Percentiles rank a stretch among this genome's conserved stretches.
These are phyloP conservation scores for Mycena polygramma DNA, from an alignment of 768 basidiomycete genomes.

Conservation along the genomic window DNA sequence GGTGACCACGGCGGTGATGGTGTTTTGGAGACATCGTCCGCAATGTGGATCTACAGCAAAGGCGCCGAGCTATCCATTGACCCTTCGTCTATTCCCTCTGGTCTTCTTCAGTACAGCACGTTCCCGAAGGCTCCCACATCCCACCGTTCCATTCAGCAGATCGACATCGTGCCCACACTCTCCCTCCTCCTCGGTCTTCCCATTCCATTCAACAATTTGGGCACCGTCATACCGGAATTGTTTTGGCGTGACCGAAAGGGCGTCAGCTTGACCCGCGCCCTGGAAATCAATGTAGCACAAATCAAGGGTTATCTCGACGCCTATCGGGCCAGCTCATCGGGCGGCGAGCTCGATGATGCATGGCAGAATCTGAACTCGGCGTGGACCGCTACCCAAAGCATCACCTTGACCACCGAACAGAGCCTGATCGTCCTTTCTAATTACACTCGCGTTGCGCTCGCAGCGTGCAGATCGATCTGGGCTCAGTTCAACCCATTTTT, in stretches of 20 bases:
- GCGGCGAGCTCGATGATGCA: constrained; percentile 77
- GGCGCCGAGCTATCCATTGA: constrained; percentile 60
- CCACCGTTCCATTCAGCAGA: constrained; percentile 86
- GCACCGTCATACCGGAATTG: constrained; percentile 90
- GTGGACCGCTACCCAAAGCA: constrained; percentile 55
- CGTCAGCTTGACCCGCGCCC: constrained; percentile 65
- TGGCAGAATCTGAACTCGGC: constrained; percentile 66
- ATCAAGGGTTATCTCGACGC: constrained; percentile 81
- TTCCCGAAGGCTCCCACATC: constrained; percentile 71
- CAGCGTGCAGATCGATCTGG: constrained; percentile 89
- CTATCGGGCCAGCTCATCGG: constrained; percentile 79
- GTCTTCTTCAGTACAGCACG: constrained; percentile 64
- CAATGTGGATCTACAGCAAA: constrained; percentile 95
- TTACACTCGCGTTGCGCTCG: constrained; percentile 74
- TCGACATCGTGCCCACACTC: constrained; percentile 91
- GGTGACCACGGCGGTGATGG: constrained; percentile 98
- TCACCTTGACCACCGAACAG: constrained; percentile 43
- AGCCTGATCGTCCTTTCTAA: constrained; percentile 56
- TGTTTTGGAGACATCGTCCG: constrained; percentile 85
- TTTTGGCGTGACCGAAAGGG: constrained; percentile 70
- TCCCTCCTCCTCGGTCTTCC: constrained; percentile 92
- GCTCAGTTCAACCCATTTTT: constrained; percentile 90
- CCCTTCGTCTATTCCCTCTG: constrained; percentile 55
- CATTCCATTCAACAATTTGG: constrained; percentile 96
- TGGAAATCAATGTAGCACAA: constrained; percentile 80